Conservation (phyloP, 345 rosid genomes). For the Litchi chinensis region DNA sequence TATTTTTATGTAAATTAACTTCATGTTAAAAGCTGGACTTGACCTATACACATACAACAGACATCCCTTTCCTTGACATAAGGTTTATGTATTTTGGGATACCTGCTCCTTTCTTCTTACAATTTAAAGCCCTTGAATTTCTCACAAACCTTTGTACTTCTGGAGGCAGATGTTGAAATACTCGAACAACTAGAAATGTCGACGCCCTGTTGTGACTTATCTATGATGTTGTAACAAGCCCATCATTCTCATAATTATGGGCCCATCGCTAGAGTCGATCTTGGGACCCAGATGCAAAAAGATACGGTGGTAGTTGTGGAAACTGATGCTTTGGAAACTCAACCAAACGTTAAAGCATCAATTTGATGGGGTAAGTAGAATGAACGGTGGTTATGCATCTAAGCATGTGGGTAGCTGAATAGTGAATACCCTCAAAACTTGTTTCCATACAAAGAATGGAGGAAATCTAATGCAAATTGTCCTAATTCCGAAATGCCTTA, state of each 20-base stretch:
- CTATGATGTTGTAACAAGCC: background rate
- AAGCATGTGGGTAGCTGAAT: constrained; percentile 22
- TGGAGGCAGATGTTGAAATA: too few species aligned
- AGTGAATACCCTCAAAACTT: background rate
- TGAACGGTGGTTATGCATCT: constrained; percentile 24
- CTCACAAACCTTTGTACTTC: too few species aligned
- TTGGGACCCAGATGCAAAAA: background rate
- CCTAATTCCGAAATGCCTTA: background rate
- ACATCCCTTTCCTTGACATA: too few species aligned
- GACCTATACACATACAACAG: too few species aligned
- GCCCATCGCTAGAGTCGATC: background rate
- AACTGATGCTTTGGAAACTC: background rate
- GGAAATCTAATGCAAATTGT: background rate
- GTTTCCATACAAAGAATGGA: background rate
- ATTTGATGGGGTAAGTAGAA: constrained; percentile 27
- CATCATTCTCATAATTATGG: background rate
- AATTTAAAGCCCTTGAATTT: too few species aligned
- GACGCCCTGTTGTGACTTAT: too few species aligned
- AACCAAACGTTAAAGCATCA: background rate
- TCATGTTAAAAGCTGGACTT: too few species aligned
- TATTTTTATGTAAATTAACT: too few species aligned
- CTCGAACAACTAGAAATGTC: too few species aligned
- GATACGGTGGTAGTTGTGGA: background rate
- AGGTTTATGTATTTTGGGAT: too few species aligned
- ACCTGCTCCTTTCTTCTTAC: too few species aligned